phyloP scores from a whole-genome alignment of 768 basidiomycete genomes.

The Serendipita sp. region DNA sequence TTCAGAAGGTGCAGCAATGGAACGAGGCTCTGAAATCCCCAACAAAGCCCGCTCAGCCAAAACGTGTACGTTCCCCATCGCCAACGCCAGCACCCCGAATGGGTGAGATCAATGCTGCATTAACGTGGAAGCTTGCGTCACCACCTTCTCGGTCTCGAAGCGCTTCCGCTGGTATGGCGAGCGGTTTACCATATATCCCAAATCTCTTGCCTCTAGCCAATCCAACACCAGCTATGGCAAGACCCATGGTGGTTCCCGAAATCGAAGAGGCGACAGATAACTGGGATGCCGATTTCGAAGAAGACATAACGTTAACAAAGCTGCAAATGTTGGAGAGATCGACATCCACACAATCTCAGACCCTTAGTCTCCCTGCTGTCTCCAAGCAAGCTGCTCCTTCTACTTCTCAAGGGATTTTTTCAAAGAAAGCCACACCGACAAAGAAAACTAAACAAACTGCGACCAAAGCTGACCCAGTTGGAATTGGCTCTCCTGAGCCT shows the following conservation, averaged over 20 bases:
- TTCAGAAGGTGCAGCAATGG: slow-evolving; percentile 95
- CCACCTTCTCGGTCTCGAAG: neutral
- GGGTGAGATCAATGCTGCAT: slow-evolving; percentile 7
- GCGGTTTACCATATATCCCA: neutral
- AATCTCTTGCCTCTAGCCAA: neutral
- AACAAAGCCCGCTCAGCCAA: slow-evolving; percentile 15
- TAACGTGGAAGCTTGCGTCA: neutral
- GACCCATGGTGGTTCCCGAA: slow-evolving; percentile 37
- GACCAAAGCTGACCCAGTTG: slow-evolving; percentile 12
- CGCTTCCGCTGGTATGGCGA: slow-evolving; percentile 1
- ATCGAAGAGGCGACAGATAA: slow-evolving; percentile 85
- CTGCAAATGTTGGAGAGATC: slow-evolving; percentile 28
- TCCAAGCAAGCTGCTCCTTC: neutral
- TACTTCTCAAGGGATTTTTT: neutral
- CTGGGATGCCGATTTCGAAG: slow-evolving; percentile 98
- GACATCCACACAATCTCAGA: slow-evolving; percentile 9
- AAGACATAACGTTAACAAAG: slow-evolving; percentile 78
- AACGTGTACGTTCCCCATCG: slow-evolving; percentile 13
- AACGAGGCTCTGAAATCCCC: slow-evolving; percentile 81
- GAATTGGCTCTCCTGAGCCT: neutral
- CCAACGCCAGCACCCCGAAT: slow-evolving; percentile 19
- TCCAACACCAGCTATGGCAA: slow-evolving; percentile 25
- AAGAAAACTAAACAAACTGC: slow-evolving; percentile 2
- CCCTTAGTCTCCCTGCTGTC: slow-evolving; percentile 12
- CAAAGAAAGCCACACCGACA: neutral